Base-by-base conservation (phyloP, 169 alveolate genomes). In the Plasmodium cynomolgi region DNA sequence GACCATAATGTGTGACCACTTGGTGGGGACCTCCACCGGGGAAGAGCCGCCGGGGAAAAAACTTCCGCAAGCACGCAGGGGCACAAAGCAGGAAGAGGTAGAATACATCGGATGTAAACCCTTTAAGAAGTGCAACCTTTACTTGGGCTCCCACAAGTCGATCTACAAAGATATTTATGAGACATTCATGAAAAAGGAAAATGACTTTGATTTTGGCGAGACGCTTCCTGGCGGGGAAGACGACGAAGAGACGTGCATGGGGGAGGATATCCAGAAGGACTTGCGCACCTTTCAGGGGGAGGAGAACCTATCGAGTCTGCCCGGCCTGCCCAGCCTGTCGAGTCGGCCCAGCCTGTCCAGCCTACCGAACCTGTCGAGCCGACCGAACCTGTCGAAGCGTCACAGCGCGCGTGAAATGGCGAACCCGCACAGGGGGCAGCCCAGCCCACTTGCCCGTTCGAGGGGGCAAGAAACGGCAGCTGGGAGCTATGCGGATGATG, bases 141-240 rank as follows among this genome's bases (percentile, higher is more conserved):
- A 85, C 44, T n/a, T 68, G 6, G 93, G 81, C 6, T 75, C 71
- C 11, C 85, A 85, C 20, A 85, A 85, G 2, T 85, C 93, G 3
- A 85, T 85, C 4, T 85, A 77, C 20, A 85, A 85, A 34, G 86
- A 85, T 23, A 85, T 85, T n/a, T 79, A 74, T 37, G 93, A 85
- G 41, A 85, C 93, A 23, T 85, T 85, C 44, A 85, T 85, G 62
- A 74, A 85, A 50, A 85, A 79, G 37, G 93, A 50, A 77, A 77
- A 85, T 1, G 39, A 58, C 33, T 85, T 85, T 8, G 47, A 68
- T 29, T 31, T 47, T n/a, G 20, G 29, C 15, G 86, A 50, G 37
- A 44, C 13, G 77, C 44, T 31, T 4, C 23, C 37, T 23, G 73
- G 31, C 77, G 26, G 31, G 33, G 62, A 81, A 29, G 31, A 56